These are phyloP conservation scores for Mortierella sp. DNA, from an alignment of 371 early-diverging fungal genomes.

Conservation along the genomic window DNA sequence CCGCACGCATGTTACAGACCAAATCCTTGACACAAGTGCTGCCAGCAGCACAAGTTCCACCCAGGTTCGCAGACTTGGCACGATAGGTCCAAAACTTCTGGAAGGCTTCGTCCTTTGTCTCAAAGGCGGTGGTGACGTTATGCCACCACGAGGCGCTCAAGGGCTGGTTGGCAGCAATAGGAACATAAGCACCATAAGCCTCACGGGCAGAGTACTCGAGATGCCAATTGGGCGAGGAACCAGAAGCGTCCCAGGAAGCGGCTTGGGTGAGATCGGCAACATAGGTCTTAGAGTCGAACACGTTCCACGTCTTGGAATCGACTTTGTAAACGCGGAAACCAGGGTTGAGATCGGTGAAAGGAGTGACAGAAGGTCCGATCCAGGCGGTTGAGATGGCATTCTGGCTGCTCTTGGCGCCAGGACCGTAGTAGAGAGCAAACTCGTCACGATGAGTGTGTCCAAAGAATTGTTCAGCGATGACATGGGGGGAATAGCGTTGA, in stretches of 20 bases:
- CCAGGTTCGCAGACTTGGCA: conserved; percentile 57
- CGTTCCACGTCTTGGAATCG: conserved; percentile 67
- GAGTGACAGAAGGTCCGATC: conserved; percentile 67
- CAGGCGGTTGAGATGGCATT: conserved; percentile 66
- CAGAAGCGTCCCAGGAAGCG: conserved; percentile 52
- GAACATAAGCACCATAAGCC: conserved; percentile 54
- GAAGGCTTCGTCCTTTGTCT: conserved; percentile 56
- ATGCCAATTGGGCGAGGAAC: conserved; percentile 61
- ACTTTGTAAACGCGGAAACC: conserved; percentile 67
- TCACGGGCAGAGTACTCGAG: conserved; percentile 67
- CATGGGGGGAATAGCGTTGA: conserved; percentile 68
- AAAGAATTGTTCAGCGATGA: conserved; percentile 72
- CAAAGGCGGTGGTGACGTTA: conserved; percentile 62
- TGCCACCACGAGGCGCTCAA: conserved; percentile 71
- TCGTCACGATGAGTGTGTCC: conserved; percentile 73
- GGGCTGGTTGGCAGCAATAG: conserved; percentile 45
- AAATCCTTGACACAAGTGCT: conserved; percentile 56
- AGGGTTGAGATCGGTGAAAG: conserved; percentile 64
- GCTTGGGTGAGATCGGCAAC: conserved; percentile 63
- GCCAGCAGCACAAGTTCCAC: conserved; percentile 47
- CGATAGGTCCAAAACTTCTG: conserved; percentile 59
- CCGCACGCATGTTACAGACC: conserved; percentile 65
- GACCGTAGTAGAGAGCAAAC: conserved; percentile 63
- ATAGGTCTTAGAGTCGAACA: conserved; percentile 67
- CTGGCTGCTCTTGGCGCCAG: conserved; percentile 50